Conservation (phyloP, 108 stramenopile species). For the Cylindrotheca fusiformis region DNA sequence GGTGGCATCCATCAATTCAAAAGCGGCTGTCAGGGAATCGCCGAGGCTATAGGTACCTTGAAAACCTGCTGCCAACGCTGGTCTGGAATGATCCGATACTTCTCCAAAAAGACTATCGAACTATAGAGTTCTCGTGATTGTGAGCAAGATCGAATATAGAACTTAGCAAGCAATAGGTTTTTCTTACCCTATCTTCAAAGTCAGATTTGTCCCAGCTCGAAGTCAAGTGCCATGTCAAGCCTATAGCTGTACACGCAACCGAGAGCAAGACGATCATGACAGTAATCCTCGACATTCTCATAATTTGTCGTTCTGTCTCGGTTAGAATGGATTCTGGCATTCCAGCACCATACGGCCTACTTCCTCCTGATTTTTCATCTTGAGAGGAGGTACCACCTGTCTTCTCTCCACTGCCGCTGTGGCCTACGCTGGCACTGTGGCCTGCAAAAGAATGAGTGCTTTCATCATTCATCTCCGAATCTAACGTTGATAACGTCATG, state of each 20-base stretch:
- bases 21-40: not conserved
- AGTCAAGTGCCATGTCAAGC: not conserved
- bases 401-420: not conserved
- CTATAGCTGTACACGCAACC: not conserved
- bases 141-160: not conserved
- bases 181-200: not conserved
- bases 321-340: not conserved
- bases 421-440: not conserved
- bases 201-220: not conserved
- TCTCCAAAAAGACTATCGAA: not conserved
- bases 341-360: too few species aligned
- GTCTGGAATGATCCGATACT: not conserved
- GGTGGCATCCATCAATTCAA: not conserved
- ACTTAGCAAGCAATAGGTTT: not conserved
- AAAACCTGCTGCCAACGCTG: not conserved
- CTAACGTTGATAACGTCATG: not conserved
- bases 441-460: not conserved
- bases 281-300: not conserved
- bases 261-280: not conserved
- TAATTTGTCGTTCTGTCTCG: not conserved
- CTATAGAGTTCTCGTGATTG: not conserved
- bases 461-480: not conserved
- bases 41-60: not conserved
- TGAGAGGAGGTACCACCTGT: not conserved
- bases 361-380: not conserved